Percentiles rank a stretch among this genome's conserved stretches.
Evolutionary conservation across 108 stramenopile genomes (phyloP).

Genomic region (Parmales sp.): DNA sequence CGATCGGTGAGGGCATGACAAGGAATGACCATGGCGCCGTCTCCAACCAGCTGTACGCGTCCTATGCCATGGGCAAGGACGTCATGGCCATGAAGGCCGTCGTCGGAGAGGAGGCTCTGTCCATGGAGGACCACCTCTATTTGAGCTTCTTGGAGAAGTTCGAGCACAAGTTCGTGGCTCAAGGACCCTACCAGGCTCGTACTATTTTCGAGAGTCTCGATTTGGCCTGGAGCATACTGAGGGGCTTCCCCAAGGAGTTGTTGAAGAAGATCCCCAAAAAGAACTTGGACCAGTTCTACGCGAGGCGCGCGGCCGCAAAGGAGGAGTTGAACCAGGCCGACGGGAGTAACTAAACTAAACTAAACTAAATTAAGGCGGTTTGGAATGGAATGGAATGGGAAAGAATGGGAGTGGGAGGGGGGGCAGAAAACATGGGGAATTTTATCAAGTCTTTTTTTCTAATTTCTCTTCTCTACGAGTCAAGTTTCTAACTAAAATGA

Average conservation of each 20-base stretch:
- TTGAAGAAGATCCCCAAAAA: conserved; percentile 99
- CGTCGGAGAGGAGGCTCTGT: conserved; percentile 98
- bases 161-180: conserved; percentile 93
- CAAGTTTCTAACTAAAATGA: no score
- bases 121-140: conserved; percentile 98
- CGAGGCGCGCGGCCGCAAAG: conserved; percentile 68
- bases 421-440: no score
- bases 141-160: conserved; percentile 96
- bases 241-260: conserved; percentile 96
- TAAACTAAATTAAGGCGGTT: no score
- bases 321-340: conserved; percentile 77
- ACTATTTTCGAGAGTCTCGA: conserved; percentile 97
- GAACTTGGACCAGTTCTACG: conserved; percentile 86
- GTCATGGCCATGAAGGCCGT: conserved; percentile 99
- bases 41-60: conserved; percentile 98
- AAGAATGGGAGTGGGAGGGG: no score
- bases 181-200: conserved; percentile 96
- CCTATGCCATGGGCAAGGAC: conserved; percentile 99
- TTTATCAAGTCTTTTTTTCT: no score
- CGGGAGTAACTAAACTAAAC: conserved; percentile 35
- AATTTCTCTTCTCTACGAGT: no score
- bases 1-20: conserved; percentile 99
- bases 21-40: conserved; percentile 93
- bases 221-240: conserved; percentile 95
- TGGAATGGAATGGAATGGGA: no score